phyloP scores from a whole-genome alignment of 2,329 filamentous ascomycete species.

The Trichoderma sp. region DNA sequence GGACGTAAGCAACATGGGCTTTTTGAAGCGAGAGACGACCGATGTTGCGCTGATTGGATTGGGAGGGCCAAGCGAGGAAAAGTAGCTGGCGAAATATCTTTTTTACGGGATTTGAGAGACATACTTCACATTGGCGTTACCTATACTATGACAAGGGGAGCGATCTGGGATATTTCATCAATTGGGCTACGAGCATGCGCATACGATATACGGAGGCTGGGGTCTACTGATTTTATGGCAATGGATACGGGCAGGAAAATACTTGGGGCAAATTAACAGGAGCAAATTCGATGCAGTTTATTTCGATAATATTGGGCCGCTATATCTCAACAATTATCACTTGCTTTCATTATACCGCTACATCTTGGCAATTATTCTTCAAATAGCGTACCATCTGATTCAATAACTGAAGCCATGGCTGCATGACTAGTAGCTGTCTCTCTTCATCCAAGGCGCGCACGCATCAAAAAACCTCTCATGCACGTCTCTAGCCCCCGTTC shows the following conservation, averaged over 20 bases:
- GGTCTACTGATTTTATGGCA: not conserved
- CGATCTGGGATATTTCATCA: no score
- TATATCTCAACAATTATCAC: not conserved
- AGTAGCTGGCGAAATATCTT: not conserved
- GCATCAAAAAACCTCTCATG: slow-evolving; percentile 46
- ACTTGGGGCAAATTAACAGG: not conserved
- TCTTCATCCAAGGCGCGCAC: slow-evolving; percentile 44
- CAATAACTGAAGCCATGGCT: not conserved
- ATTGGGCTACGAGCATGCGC: not conserved
- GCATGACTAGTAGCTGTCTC: slow-evolving; percentile 38
- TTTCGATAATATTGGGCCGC: not conserved
- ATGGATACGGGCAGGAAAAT: not conserved
- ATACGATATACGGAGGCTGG: not conserved
- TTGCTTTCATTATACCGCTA: not conserved
- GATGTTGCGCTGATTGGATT: slow-evolving; percentile 31
- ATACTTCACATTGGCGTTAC: not conserved
- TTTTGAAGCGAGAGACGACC: slow-evolving; percentile 31
- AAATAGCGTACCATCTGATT: not conserved
- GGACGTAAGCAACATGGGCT: slow-evolving; percentile 30
- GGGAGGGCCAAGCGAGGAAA: slow-evolving; percentile 11
- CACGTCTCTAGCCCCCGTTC: slow-evolving; percentile 40
- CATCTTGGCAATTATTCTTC: not conserved
- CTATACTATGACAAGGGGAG: not conserved
- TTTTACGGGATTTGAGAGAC: not conserved
- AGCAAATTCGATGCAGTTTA: not conserved